A percentile compares a stretch with the other conserved stretches of the same genome.
phyloP scores from a whole-genome alignment of 176 grass and related monocot species.

The Tuctoria greenei region DNA sequence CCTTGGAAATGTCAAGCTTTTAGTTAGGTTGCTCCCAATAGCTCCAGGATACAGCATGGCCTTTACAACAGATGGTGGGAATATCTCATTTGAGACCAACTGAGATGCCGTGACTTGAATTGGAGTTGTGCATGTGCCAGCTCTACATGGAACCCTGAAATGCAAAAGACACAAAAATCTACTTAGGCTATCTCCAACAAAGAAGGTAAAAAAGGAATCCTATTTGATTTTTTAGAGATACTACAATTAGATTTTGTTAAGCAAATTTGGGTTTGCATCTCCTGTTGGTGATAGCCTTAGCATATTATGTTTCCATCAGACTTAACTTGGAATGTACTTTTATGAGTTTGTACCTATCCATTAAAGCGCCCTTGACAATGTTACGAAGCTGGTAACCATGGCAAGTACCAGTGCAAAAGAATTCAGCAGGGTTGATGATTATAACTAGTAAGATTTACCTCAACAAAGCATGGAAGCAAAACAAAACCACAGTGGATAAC shows the following conservation, averaged over 20 bases:
- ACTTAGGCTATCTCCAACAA: too few species aligned
- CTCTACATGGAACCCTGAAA: constrained; percentile 91
- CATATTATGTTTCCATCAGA: too few species aligned
- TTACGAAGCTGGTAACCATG: constrained; percentile 13
- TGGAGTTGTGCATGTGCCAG: constrained; percentile 87
- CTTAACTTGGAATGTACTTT: neutral
- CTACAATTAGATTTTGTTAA: too few species aligned
- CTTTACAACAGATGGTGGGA: constrained; percentile 74
- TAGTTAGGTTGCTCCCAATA: constrained; percentile 49
- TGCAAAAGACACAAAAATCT: constrained; percentile 1
- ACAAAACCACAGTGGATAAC: neutral
- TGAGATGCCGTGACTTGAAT: constrained; percentile 89
- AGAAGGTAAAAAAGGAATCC: too few species aligned
- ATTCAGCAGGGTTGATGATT: neutral
- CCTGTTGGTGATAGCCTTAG: too few species aligned
- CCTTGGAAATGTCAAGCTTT: constrained; percentile 57
- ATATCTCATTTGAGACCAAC: constrained; percentile 89
- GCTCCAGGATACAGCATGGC: constrained; percentile 80
- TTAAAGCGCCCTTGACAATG: neutral
- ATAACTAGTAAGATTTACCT: constrained; percentile 11
- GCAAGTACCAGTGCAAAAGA: neutral
- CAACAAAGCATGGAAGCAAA: constrained; percentile 4
- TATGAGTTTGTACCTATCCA: neutral
- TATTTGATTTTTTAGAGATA: too few species aligned
- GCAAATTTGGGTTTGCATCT: too few species aligned